Conservation (phyloP, 139 green algal genomes). For the Coccomyxa sp. region DNA sequence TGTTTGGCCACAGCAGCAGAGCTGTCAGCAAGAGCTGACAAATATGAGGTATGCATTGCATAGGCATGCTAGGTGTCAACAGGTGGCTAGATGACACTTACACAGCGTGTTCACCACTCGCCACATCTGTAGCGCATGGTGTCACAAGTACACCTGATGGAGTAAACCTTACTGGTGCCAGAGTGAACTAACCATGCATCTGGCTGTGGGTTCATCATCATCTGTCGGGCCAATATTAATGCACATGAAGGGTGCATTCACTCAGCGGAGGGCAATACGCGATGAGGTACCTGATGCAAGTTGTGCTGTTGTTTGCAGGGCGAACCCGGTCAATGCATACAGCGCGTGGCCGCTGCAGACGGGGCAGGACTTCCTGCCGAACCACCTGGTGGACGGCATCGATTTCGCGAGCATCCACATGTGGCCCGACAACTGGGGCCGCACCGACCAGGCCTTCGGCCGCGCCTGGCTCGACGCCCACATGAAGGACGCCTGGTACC, state of each 20-base stretch:
- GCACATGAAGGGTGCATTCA: no score
- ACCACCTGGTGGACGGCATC: conserved; percentile 32
- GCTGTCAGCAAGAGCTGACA: not conserved
- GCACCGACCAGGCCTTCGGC: conserved; percentile 21
- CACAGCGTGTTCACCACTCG: no score
- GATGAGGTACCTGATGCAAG: no score
- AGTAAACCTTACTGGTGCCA: no score
- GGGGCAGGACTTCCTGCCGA: conserved; percentile 36
- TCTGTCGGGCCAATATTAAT: no score
- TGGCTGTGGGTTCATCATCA: no score
- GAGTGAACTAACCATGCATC: no score
- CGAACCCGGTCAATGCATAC: not conserved
- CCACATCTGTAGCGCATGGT: no score
- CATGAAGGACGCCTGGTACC: conserved; percentile 5
- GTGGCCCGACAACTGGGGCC: conserved; percentile 23
- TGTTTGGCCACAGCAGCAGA: no score
- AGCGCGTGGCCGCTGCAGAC: conserved; percentile 26
- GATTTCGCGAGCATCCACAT: conserved; percentile 39
- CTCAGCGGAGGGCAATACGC: no score
- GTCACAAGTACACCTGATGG: no score
- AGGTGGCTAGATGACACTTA: not conserved
- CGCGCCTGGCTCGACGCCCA: conserved; percentile 31
- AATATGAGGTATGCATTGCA: not conserved
- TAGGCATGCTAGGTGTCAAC: not conserved
- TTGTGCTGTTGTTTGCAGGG: no score